Evolutionary conservation across 2,329 filamentous ascomycete species (phyloP), one percentile per base, ranked within the genome.

Genomic region (Colletotrichum gloeosporioides): DNA sequence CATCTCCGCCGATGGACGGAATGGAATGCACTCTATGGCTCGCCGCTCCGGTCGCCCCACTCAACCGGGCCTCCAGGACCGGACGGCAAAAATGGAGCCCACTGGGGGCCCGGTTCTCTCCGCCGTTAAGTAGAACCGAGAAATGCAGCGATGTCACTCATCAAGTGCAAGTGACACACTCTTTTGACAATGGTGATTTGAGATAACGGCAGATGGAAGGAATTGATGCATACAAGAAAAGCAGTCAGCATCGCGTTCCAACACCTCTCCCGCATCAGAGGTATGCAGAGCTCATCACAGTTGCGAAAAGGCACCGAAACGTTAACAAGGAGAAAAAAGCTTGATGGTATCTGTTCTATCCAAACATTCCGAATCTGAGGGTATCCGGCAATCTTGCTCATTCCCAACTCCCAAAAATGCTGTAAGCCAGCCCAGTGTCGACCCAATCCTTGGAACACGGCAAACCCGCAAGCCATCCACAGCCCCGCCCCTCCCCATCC

Each of bases 391-490:
- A 57, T 68, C 31, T 57, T 6, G 4, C 18, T 16, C 27, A 57
- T 36, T 36, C 15, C 13, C 25, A 44, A 57, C 31, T 57, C 39
- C 31, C n/a, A 32, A 39, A 13, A n/a, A 8, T 61, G 25, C 27
- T 29, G 16, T 4, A 22, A n/a, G 15, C 7, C 18, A 39, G 39
- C 8, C 34, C 18, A 4, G 61, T 59, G 61, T 49, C 49, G 34
- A 65, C 59, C 34, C 34, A 16, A 65, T 65, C 59, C 72, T 71
- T 36, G 67, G 70, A 39, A 61, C 12, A 31, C 69, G 61, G 44
- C 34, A 39, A 44, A 29, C 71, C 55, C 44, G 39, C n/a, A 25
- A 49, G 49, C 34, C 61, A 39, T 15, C 27, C 32, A 31, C n/a
- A n/a, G n/a, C n/a, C n/a, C n/a, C n/a, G n/a, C n/a, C n/a, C n/a